Evolutionary conservation across 352 stramenopile genomes (phyloP), one percentile per base, ranked within the genome.

Genomic region (Phytophthora meadii): DNA sequence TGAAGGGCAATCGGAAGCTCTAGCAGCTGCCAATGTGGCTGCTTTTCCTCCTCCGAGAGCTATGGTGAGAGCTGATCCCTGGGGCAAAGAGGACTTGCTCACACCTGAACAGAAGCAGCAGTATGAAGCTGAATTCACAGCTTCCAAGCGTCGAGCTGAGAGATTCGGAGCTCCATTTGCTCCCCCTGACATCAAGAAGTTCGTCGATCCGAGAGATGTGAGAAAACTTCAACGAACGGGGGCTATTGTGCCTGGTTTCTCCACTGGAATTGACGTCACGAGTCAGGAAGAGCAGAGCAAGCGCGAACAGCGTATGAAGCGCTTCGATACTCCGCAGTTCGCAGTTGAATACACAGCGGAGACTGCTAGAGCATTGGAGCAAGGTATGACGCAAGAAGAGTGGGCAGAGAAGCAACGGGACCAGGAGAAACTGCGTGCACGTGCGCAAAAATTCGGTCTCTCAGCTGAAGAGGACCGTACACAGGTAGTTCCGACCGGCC

Each of bases 301-400:
- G 68, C 81, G 87, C 3, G 77, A 89, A 52, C 67, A 87, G 59
- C 87, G 87, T 47, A 91, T 92, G 81, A 81, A 91, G 61, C 81
- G 87, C 8, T 95, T 95, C 61, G 73, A 93, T 47, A 90, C 87
- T 5, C 80, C 87, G 1, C 55, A 88, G 48, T 95, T 93, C 65
- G 81, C 82, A 2, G 58, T 92, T 24, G 73, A 91, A 22, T 92
- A 79, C 67, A 86, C 84, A 3, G 77, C 81, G 22, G 85, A 92
- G 51, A 76, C 75, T 4, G 81, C 76, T 14, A 86, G 70, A 11
- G 85, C 84, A 25, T 61, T 94, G 12, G 69, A 70, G 14, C 67
- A 93, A 5, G 86, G 84, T 2, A 36, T 93, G 45, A 91, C 87
- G 6, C 82, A 94, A 65, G 85, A 92, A 4, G 81, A 93, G 60